Conservation (phyloP, 2,329 filamentous ascomycete species). For the Fusarium buharicum region DNA sequence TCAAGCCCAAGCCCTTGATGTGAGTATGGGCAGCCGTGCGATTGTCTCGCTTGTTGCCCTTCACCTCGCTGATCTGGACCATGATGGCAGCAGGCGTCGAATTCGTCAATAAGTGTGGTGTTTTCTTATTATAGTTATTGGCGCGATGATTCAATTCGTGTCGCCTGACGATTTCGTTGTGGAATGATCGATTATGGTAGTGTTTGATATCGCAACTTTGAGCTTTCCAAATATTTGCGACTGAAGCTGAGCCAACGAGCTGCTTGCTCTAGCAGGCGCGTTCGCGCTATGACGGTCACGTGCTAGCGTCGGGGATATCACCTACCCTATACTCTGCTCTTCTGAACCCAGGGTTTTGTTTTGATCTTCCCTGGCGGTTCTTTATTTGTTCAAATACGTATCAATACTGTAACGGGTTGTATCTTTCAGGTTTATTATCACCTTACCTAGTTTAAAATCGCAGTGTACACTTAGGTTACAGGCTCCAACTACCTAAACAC, state of each 20-base stretch:
- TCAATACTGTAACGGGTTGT: no score
- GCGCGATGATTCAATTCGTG: slow-evolving; percentile 12
- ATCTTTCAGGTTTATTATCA: no score
- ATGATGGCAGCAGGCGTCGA: slow-evolving; percentile 61
- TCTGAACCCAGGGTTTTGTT: no score
- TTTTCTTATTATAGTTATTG: slow-evolving; percentile 4
- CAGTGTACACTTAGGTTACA: no score
- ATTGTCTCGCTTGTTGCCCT: slow-evolving; percentile 93
- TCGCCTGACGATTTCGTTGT: slow-evolving; percentile 13
- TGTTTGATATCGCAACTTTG: slow-evolving; percentile 36
- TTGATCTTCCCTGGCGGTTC: no score
- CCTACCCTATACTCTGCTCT: slow-evolving; percentile 28
- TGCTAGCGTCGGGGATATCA: slow-evolving; percentile 11
- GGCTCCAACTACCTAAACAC: no score
- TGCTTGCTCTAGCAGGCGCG: slow-evolving; percentile 42
- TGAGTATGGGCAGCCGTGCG: slow-evolving; percentile 97
- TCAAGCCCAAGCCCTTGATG: slow-evolving; percentile 93
- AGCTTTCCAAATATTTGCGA: slow-evolving; percentile 51
- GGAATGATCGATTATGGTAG: slow-evolving; percentile 15
- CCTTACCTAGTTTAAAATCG: no score
- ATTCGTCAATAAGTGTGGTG: slow-evolving; percentile 22
- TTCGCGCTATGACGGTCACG: slow-evolving; percentile 45
- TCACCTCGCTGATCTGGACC: slow-evolving; percentile 94
- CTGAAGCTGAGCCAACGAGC: slow-evolving; percentile 44
- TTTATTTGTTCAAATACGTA: no score